These are phyloP conservation scores for Penicillium aurantiogriseum DNA, from an alignment of 2,329 filamentous ascomycete species.

Conservation along the genomic window DNA sequence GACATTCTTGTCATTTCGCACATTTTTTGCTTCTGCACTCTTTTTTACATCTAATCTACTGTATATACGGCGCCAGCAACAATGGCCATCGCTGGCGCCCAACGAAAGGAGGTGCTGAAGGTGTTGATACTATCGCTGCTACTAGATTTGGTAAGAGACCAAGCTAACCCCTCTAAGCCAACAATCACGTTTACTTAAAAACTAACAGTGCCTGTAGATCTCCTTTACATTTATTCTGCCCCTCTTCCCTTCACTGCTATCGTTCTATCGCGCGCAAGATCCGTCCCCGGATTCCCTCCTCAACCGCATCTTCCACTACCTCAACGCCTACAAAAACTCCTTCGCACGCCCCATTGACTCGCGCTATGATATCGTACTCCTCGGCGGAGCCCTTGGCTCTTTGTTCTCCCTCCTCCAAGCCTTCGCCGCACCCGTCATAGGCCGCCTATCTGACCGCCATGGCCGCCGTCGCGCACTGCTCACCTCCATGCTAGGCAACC, in stretches of 20 bases:
- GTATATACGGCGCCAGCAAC: constrained; percentile 10
- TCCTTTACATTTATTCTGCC: constrained; percentile 98
- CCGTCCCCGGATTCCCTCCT: constrained; percentile 64
- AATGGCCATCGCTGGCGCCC: constrained; percentile 42
- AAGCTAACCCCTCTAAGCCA: background rate
- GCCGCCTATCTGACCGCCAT: constrained; percentile 80
- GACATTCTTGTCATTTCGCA: background rate
- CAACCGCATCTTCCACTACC: constrained; percentile 72
- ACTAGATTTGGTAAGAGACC: constrained; percentile 74
- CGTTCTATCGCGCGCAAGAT: constrained; percentile 91
- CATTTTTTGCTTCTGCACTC: background rate
- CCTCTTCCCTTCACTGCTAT: constrained; percentile 89
- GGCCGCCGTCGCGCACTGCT: constrained; percentile 84
- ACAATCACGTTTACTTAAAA: background rate
- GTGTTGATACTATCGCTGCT: constrained; percentile 88
- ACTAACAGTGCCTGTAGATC: constrained; percentile 59
- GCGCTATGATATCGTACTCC: constrained; percentile 92
- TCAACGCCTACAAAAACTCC: constrained; percentile 92
- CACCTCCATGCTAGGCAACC: constrained; percentile 89
- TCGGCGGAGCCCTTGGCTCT: constrained; percentile 89
- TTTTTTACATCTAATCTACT: background rate
- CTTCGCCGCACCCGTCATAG: constrained; percentile 87
- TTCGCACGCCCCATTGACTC: constrained; percentile 93
- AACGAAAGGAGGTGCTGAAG: constrained; percentile 76
- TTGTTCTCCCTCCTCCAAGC: constrained; percentile 93